Evolutionary conservation across 169 alveolate species (phyloP), one percentile per base, ranked within the genome.

Genomic region (Eimeria praecox): DNA sequence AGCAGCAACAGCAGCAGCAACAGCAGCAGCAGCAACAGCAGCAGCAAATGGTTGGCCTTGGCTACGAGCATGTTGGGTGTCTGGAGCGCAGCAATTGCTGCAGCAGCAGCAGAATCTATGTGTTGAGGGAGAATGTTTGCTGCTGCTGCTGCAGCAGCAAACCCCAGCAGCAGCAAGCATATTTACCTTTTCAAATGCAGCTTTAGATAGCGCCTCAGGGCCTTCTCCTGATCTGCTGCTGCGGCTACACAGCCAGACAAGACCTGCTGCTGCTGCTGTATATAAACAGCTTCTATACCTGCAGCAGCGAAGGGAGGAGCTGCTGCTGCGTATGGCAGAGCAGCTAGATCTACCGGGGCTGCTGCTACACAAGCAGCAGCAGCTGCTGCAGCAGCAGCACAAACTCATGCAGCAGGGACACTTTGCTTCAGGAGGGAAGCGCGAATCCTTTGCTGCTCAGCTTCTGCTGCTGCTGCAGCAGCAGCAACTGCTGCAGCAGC

Each of bases 141-240:
- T 80, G 90, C 64, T 80, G 71, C 46, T 80, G 90, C 90, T 46
- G 90, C 90, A 80, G 90, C 90, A 80, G 90, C 90, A 49, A 44
- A 33, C 49, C 27, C 90, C 90, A 46, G 90, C 90, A 49, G 90
- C 90, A 80, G 90, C 90, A 27, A 46, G n/a, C 73, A 44, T 80
- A 10, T 33, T 22, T 24, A 46, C 90, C 12, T 80, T 80, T 30
- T 80, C 90, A 18, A 49, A 33, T 46, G 46, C 69, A 27, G 90
- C 90, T 18, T 71, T 80, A 3, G 90, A 80, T 71, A 46, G 71
- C 71, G 73, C 90, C 54, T 12, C 20, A 8, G 90, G 90, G 27
- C 90, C 90, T 10, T 82, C 90, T 27, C 90, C 90, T 3, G 90
- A 82, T 82, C 10, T 82, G 90, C 90, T 82, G 46, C 46, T 82